These are phyloP conservation scores for Arthrobotrys sinensis DNA, from an alignment of 2,329 filamentous ascomycete species.

Conservation along the genomic window DNA sequence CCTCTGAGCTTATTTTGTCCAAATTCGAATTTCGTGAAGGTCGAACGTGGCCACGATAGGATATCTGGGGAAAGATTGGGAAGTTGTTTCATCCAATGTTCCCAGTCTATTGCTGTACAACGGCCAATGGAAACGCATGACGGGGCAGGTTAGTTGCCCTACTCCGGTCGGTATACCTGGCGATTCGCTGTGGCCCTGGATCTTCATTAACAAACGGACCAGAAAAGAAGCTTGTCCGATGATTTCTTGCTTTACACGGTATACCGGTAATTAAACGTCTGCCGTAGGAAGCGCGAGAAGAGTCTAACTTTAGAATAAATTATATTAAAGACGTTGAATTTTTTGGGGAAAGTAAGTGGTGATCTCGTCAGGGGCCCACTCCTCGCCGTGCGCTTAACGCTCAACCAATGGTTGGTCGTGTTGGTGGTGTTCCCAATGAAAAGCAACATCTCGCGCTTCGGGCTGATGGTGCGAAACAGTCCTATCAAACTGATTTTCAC, in stretches of 20 bases:
- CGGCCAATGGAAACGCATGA: conserved; percentile 25
- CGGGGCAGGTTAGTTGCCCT: conserved; percentile 13
- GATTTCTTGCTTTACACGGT: conserved; percentile 23
- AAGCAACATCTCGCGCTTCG: conserved; percentile 52
- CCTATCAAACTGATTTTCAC: conserved; percentile 33
- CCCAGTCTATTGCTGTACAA: conserved; percentile 33
- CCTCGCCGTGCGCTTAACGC: conserved; percentile 47
- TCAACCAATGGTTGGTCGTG: conserved; percentile 47
- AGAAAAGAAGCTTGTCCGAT: conserved; percentile 12
- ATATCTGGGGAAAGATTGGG: conserved; percentile 3
- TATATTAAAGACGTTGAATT: conserved; percentile 18
- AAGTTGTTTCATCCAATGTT: conserved; percentile 49
- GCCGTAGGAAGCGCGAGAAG: conserved; percentile 51
- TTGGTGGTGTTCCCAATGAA: conserved; percentile 40
- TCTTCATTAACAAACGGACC: not conserved
- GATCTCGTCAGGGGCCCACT: conserved; percentile 26
- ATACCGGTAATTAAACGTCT: conserved; percentile 36
- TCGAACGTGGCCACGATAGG: conserved; percentile 6
- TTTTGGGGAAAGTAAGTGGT: not conserved
- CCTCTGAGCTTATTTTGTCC: conserved; percentile 2
- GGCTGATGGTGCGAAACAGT: conserved; percentile 48
- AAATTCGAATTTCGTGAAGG: conserved; percentile 9
- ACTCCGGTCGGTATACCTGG: conserved; percentile 11
- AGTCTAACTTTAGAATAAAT: conserved; percentile 54
- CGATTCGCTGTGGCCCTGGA: conserved; percentile 36